Base-by-base conservation (phyloP, 2,329 filamentous ascomycete genomes). In the Cordyceps pruinosa region DNA sequence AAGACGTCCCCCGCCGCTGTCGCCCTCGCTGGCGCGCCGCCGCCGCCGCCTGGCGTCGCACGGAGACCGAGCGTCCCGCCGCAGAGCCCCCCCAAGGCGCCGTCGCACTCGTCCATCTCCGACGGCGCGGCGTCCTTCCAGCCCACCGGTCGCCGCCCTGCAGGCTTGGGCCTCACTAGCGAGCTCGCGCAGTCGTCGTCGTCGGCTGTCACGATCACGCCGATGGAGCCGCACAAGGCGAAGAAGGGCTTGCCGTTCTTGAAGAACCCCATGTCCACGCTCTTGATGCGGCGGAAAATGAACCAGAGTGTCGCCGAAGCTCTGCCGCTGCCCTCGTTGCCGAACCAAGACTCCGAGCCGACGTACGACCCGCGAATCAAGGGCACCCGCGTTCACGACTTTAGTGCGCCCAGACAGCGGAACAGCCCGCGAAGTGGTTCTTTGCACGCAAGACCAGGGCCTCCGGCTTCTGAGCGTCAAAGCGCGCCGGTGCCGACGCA, bases 371-470 rank as follows among this genome's bases (percentile, higher is more conserved):
- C 81, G 6, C 73, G 79, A 6, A 85, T 85, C 60, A 75, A 77
- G 61, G 82, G 78, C 44, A 85, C 77, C 6, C 72, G 74, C 50
- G 76, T 83, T 45, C 82, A 85, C 65, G 82, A 80, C 66, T 84
- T 82, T 61, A 83, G 80, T 61, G 79, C 77, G 0, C 81, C 80
- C 5, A 72, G 79, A 50, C 76, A 75, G 23, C 54, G 54, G 21
- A 56, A 46, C 5, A 35, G 49, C 15, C 54, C 35, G 1, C 45
- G 54, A 30, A 56, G 35, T 25, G 45, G 50, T 13, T 42, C 45
- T 25, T 6, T 34, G 17, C 54, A 56, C 28, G 13, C 25, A 25
- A 12, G 10, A 23, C 17, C 34, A 6, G 17, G n/a, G 13, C 52
- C 34, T 12, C 15, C 44, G 7, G 12, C 12, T 32, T n/a, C 52